Evolutionary conservation across 225 moss, liverwort and hornwort species (phyloP).

Genomic region (Climacium dendroides): DNA sequence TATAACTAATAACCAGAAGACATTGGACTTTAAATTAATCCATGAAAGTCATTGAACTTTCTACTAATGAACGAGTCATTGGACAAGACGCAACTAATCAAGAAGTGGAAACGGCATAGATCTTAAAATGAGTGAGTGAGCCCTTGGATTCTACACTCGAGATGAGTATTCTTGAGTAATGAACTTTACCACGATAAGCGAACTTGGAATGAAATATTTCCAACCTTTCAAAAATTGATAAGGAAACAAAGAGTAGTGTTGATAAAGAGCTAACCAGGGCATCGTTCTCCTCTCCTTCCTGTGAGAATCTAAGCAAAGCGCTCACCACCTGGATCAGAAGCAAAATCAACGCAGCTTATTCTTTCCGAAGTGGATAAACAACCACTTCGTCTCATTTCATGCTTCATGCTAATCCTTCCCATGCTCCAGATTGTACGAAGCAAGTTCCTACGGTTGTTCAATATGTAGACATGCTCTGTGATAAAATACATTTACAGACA

Average conservation of each 20-base stretch:
- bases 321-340: conserved; percentile 54
- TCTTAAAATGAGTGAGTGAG: background rate
- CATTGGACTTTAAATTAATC: background rate
- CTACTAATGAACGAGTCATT: background rate
- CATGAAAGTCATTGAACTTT: background rate
- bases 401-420: background rate
- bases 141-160: background rate
- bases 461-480: background rate
- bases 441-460: background rate
- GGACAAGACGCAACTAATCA: background rate
- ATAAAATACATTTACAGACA: background rate
- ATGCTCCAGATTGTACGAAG: background rate
- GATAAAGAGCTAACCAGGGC: conserved; percentile 29
- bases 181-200: background rate
- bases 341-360: background rate
- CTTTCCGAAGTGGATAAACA: background rate
- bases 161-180: background rate
- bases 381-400: background rate
- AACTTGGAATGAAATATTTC: background rate
- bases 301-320: conserved; percentile 56
- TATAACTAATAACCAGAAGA: background rate
- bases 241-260: background rate
- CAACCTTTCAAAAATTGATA: background rate
- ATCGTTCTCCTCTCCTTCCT: conserved; percentile 49
- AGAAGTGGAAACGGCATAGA: background rate